A percentile compares a stretch with the other conserved stretches of the same genome.
These are phyloP conservation scores for Coix lacrymajobi DNA, from an alignment of 176 grass and related monocot genomes.

Conservation along the genomic window DNA sequence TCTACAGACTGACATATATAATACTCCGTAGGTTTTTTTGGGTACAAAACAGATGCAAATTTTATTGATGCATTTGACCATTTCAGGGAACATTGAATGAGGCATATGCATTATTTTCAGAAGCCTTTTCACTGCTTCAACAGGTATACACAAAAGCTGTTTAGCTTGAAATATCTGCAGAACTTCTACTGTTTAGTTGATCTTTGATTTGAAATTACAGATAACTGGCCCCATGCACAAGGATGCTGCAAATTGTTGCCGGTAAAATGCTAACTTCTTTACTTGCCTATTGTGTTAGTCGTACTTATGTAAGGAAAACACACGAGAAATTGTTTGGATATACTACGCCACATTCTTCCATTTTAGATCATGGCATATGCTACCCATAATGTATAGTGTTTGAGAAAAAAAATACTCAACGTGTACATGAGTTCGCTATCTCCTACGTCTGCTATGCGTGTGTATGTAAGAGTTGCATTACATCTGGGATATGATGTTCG, in stretches of 20 bases:
- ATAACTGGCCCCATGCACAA: slow-evolving; percentile 96
- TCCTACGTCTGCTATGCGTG: not conserved
- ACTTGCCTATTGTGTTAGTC: not conserved
- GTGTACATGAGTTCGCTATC: not conserved
- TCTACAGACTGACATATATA: not conserved
- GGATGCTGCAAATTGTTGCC: slow-evolving; percentile 92
- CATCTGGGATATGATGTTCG: not conserved
- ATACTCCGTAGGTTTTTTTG: not conserved
- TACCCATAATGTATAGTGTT: not conserved
- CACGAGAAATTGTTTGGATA: not conserved
- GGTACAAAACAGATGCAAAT: not conserved
- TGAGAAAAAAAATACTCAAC: not conserved
- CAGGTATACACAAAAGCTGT: slow-evolving; percentile 47
- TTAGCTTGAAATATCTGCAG: slow-evolving; percentile 9
- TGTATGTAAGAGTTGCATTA: not conserved
- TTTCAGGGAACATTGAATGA: slow-evolving; percentile 91
- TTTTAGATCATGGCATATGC: not conserved
- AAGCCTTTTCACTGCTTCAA: slow-evolving; percentile 97
- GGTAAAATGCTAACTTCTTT: slow-evolving; percentile 49
- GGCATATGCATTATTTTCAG: slow-evolving; percentile 84
- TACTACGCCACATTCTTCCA: not conserved
- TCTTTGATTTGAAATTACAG: slow-evolving; percentile 48
- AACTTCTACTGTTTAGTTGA: slow-evolving; percentile 23
- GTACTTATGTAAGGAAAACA: not conserved
- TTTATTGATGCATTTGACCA: slow-evolving; percentile 41